Evolutionary conservation across 129 eudicot species (phyloP), one percentile per base, ranked within the genome.

Genomic region (Sambucus nigra): DNA sequence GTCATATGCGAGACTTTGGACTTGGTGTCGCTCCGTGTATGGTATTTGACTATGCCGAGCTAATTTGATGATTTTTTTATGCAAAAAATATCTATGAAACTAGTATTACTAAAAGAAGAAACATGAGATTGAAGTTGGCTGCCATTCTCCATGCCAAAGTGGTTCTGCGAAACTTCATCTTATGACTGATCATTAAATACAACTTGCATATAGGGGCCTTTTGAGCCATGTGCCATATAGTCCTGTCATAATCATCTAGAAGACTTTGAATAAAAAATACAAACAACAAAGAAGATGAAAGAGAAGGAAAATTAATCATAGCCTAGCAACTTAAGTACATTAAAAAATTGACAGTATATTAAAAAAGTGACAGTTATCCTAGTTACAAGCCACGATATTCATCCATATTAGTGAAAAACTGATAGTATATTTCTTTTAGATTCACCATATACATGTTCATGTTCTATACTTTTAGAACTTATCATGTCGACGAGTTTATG

Each of bases 221-320:
- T 94, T 8, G 96, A 83, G 53, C 94, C 94, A 74, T 83, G 96
- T 25, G 79, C 83, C 89, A 87, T 74, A 65, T 87, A 87, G 62
- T 87, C 96, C 96, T 83, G 73, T 12, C 10, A 62, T 6, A 23
- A 40, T 8, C 31, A 69, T 35, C 12, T 23, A 57, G 5, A 41
- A 53, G 2, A 28, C 14, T 40, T 0, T 21, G 13, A 35, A 66
- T 8, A 47, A 45, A 35, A 35, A 35, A n/a, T n/a, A n/a, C n/a
- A n/a, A n/a, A n/a, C n/a, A n/a, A n/a, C n/a, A n/a, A n/a, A n/a
- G n/a, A n/a, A n/a, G n/a, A n/a, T n/a, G n/a, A n/a, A n/a, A n/a
- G n/a, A n/a, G n/a, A n/a, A 35, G 42, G 13, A 7, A 35, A 2
- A 35, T 35, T 35, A 35, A 35, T 35, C 42, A 35, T 15, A 35